Base-by-base conservation (phyloP, 2,329 filamentous ascomycete genomes). In the Pseudocercospora eumusae region DNA sequence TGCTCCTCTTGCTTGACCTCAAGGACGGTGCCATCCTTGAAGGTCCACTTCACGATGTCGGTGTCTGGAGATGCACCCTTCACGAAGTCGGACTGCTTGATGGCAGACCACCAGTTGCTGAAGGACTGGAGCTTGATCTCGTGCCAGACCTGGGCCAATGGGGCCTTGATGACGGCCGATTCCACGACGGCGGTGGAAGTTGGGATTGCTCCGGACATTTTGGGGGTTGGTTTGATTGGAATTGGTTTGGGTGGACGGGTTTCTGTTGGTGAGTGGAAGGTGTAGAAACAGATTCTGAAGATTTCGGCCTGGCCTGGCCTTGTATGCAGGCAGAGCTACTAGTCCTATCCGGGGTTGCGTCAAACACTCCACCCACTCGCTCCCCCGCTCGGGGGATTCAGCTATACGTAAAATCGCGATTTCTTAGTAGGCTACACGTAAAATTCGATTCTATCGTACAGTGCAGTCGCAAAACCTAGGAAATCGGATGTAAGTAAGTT, bases 1-100 rank as follows among this genome's bases (percentile, higher is more conserved):
- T 90, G 87, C 80, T 89, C 88, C 77, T 91, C 88, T 79, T 88
- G 86, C 84, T 90, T 90, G 68, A 91, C 85, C 75, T 90, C 87
- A 20, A 89, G 78, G 59, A 84, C 82, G 27, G 83, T 86, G 55
- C 86, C 87, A 70, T 91, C 88, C 75, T 86, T 86, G 81, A 90
- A 91, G 20, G 82, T 84, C 88, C 88, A 90, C 75, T 83, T 83
- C 71, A 89, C 83, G 60, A 90, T 77, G 69, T 90, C 87, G 49
- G 87, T 85, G 76, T 90, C 87, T 40, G 79, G 75, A 57, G 80
- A 82, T 13, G 81, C 75, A 56, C 84, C 86, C 79, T 88, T 87
- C 75, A 87, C 85, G 69, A 79, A 81, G 74, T 89, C 85, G 74
- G 82, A 84, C 73, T 82, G 82, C 66, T 82, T 79, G 49, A 91